Base-by-base conservation (phyloP, 1,284 basidiomycete genomes). In the Meripilus lineatus region DNA sequence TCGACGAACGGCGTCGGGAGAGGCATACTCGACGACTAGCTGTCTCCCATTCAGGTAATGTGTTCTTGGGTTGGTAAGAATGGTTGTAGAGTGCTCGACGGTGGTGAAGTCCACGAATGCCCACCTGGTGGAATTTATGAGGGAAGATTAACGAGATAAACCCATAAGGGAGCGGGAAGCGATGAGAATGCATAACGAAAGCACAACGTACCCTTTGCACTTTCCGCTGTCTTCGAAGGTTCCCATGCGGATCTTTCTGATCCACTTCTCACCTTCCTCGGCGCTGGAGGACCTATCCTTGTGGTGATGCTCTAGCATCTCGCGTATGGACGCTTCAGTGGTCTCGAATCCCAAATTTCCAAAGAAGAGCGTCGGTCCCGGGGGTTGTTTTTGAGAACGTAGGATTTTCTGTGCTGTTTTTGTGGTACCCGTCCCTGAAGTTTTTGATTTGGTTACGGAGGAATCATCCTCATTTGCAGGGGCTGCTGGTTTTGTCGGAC, bases 171-270 rank as follows among this genome's bases (percentile, higher is more conserved):
- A 38, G 14, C 25, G 30, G 24, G 17, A 22, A 15, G 15, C 11
- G 17, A 44, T 23, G 21, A 26, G 11, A 24, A 10, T 18, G 18
- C n/a, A 8, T 23, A 36, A 34, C 5, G 33, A 8, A 36, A 5
- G 26, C 26, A 18, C 32, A 20, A 64, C 75, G 51, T 60, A 96
- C 89, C 95, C 95, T 75, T 98, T 99, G 67, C 95, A 98, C 50
- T 84, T 72, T 5, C 93, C 93, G 43, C 79, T 88, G 63, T 98
- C 95, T 62, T 98, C 92, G 54, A 99, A 99, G 14, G 93, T 93
- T 2, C 92, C 93, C 74, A 99, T 76, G 3, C 95, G 81, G 22
- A 98, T 73, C 62, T 93, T 93, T 50, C 89, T 79, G 66, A 98
- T 82, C 64, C 92, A 93, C 41, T 65, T 64, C 50, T 77, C 62